phyloP scores from a whole-genome alignment of 2,329 filamentous ascomycete species.

The Sclerotinia nivalis region DNA sequence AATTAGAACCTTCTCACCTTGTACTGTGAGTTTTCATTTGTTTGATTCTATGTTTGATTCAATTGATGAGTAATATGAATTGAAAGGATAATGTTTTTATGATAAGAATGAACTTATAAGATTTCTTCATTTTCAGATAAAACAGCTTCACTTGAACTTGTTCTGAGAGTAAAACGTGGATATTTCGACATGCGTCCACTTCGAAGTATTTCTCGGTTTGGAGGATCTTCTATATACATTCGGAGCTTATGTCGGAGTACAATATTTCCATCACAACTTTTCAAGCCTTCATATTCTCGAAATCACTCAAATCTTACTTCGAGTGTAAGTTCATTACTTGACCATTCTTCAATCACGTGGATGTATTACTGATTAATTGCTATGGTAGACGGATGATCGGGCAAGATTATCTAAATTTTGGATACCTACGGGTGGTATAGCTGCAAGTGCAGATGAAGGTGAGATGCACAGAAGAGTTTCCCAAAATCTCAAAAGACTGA shows the following conservation, averaged over 20 bases:
- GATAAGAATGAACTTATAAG: not conserved
- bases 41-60: not conserved
- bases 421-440: conserved; percentile 72
- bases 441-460: conserved; percentile 58
- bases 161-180: not conserved
- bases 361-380: conserved; percentile 9
- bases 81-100: not conserved
- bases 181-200: not conserved
- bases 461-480: too few species aligned
- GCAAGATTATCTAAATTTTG: conserved; percentile 73
- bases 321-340: not conserved
- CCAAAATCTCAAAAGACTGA: conserved; percentile 7
- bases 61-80: not conserved
- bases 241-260: not conserved
- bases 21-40: not conserved
- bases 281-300: not conserved
- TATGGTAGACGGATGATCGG: conserved; percentile 55
- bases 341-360: not conserved
- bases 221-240: not conserved
- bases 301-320: not conserved
- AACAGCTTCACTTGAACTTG: not conserved
- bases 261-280: not conserved
- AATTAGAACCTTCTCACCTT: not conserved
- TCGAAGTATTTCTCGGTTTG: conserved; percentile 2
- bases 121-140: not conserved